A percentile compares a stretch with the other conserved stretches of the same genome.
Evolutionary conservation across 495 filamentous ascomycete genomes (phyloP).

Genomic region (Penicillium parvum): DNA sequence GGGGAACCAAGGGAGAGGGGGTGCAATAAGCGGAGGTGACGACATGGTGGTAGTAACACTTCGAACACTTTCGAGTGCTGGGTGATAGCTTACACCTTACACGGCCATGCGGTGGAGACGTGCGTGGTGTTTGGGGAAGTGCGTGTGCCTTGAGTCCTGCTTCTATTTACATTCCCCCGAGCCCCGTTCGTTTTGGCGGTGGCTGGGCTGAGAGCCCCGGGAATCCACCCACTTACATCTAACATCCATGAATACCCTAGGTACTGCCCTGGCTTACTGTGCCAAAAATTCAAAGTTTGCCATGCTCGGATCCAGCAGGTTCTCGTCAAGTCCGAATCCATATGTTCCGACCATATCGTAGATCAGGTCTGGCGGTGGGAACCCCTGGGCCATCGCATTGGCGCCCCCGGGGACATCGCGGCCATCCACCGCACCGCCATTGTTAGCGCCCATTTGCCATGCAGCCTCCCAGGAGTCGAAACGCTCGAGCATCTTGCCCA

Average conservation of each 20-base stretch:
- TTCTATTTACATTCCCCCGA: slow-evolving; percentile 12
- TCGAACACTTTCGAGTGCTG: too few species aligned
- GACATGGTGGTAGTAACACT: too few species aligned
- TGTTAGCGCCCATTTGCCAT: slow-evolving; percentile 24
- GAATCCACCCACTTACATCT: neutral
- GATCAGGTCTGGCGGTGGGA: slow-evolving; percentile 45
- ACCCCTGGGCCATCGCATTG: slow-evolving; percentile 46
- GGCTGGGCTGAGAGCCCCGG: neutral
- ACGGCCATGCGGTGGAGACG: slow-evolving; percentile 13
- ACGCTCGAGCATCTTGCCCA: slow-evolving; percentile 50
- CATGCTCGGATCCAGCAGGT: slow-evolving; percentile 45
- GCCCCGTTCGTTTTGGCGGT: neutral
- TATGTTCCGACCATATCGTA: slow-evolving; percentile 49
- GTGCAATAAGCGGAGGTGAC: slow-evolving; percentile 23
- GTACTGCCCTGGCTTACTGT: slow-evolving; percentile 19
- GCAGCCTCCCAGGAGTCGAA: slow-evolving; percentile 44
- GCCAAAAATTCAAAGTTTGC: slow-evolving; percentile 44
- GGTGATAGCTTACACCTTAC: slow-evolving; percentile 25
- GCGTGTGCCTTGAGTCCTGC: slow-evolving; percentile 10
- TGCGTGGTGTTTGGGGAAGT: slow-evolving; percentile 15
- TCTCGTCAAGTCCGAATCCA: slow-evolving; percentile 46
- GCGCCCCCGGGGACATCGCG: slow-evolving; percentile 39
- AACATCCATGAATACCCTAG: neutral
- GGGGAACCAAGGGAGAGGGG: slow-evolving; percentile 21
- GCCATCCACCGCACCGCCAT: slow-evolving; percentile 9